These are phyloP conservation scores for Xylaria palmicola DNA, from an alignment of 495 filamentous ascomycete genomes.

Conservation along the genomic window DNA sequence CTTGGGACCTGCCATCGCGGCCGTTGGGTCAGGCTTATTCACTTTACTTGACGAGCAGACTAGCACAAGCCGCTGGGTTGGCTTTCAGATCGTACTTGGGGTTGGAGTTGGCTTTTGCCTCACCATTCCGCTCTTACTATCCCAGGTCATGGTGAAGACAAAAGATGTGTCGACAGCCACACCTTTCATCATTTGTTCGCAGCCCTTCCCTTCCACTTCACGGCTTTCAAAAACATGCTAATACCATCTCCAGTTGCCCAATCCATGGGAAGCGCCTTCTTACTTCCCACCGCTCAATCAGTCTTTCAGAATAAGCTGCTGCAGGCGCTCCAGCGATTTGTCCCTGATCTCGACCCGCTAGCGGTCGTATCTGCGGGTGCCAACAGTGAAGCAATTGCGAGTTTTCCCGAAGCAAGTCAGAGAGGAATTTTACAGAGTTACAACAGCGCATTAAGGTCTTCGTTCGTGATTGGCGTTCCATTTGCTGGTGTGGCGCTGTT, in stretches of 20 bases:
- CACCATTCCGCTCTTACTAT: constrained; percentile 7
- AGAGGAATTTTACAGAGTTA: constrained; percentile 1
- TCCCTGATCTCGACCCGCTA: constrained; percentile 6
- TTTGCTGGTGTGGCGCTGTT: constrained; percentile 8
- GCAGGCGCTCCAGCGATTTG: constrained; percentile 1
- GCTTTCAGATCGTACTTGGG: constrained; percentile 60
- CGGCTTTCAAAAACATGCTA: neutral
- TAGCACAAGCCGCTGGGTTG: constrained; percentile 52
- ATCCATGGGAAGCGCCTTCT: constrained; percentile 10
- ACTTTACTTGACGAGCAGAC: constrained; percentile 48
- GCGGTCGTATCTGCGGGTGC: constrained; percentile 9
- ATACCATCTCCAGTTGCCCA: neutral
- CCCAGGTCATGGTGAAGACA: constrained; percentile 9
- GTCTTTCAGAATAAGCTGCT: constrained; percentile 7
- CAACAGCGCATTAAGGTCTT: neutral
- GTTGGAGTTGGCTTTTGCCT: constrained; percentile 34
- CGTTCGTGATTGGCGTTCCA: constrained; percentile 3
- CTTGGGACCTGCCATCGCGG: constrained; percentile 22
- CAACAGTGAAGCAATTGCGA: constrained; percentile 6
- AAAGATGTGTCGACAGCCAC: constrained; percentile 10
- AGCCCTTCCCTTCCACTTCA: neutral
- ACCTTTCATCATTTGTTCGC: constrained; percentile 11
- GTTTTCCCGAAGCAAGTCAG: neutral
- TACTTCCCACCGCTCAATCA: constrained; percentile 7
- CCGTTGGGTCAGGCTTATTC: constrained; percentile 28